Evolutionary conservation across 257 asterid genomes (phyloP), one percentile per base, ranked within the genome.

Genomic region (Solanum habrochaites): DNA sequence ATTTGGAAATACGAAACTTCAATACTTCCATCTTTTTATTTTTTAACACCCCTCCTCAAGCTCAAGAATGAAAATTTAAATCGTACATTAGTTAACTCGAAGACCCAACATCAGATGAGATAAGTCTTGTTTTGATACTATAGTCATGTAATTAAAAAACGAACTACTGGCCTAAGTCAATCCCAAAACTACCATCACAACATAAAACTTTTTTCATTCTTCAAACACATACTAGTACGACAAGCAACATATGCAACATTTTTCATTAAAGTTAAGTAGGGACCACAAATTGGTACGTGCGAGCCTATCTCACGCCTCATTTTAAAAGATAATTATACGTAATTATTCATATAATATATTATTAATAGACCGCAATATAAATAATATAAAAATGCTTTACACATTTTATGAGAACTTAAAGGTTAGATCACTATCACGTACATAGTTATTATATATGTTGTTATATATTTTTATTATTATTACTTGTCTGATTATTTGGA

Each of bases 61-160:
- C 7, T 9, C 3, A 62, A 1, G 8, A 2, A 4, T 23, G 0
- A 5, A 62, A 10, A 62, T 23, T 0, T 60, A 14, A 5, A 60
- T 7, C 8, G 0, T 62, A 11, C 3, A 0, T 9, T 23, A 10
- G 23, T 62, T n/a, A 42, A 66, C 27, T n/a, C 5, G 18, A 2
- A 0, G 6, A 6, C 3, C 3, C 27, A 58, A 21, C 25, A 58
- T 8, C 64, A 20, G 9, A 11, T 1, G 64, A 56, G 11, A 18
- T 58, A 7, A 18, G 25, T 21, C 67, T 0, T n/a, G 6, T 13
- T 60, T 10, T 4, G 11, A 10, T 23, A 60, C 13, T 27, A 60
- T 58, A 49, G 60, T 3, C 60, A 49, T 49, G 21, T 15, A 49
- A n/a, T 23, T 3, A 60, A 1, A 7, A 60, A 60, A 60, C 0